A percentile compares a stretch with the other conserved stretches of the same genome.
Conservation (phyloP, 352 stramenopile species). For the Pythium brachiatum region DNA sequence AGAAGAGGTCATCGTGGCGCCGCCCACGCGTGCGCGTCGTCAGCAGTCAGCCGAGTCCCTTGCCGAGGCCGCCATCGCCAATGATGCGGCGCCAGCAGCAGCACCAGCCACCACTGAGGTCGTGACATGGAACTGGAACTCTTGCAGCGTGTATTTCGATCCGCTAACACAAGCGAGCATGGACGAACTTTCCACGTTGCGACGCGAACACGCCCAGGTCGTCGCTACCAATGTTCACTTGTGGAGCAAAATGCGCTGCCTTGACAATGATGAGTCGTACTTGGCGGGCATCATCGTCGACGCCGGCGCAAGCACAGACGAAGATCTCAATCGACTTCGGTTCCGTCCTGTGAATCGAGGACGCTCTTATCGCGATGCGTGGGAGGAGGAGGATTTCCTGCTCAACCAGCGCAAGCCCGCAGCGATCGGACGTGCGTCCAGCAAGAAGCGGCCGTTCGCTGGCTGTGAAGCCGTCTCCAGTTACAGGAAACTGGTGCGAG, state of each 20-base stretch:
- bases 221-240: slow-evolving; percentile 41
- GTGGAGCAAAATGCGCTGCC: slow-evolving; percentile 12
- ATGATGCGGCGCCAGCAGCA: slow-evolving; percentile 20
- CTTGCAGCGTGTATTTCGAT: slow-evolving; percentile 57
- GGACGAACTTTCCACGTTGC: slow-evolving; percentile 47
- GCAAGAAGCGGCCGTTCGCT: slow-evolving; percentile 39
- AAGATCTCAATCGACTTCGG: slow-evolving; percentile 11
- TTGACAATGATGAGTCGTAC: slow-evolving; percentile 34
- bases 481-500: slow-evolving; percentile 63
- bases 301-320: slow-evolving; percentile 11
- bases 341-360: slow-evolving; percentile 47
- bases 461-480: slow-evolving; percentile 40
- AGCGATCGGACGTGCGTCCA: slow-evolving; percentile 10
- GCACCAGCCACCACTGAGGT: slow-evolving; percentile 32
- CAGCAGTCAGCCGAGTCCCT: slow-evolving; percentile 2
- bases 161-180: slow-evolving; percentile 46
- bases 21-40: not conserved
- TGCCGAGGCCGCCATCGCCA: not conserved
- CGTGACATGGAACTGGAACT: slow-evolving; percentile 59
- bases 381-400: slow-evolving; percentile 76
- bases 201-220: slow-evolving; percentile 53
- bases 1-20: not conserved
- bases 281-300: slow-evolving; percentile 46
- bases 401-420: slow-evolving; percentile 24
- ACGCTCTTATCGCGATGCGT: slow-evolving; percentile 70